Evolutionary conservation across 148 eudicot genomes (phyloP).

Genomic region (Vaccinium corymbosum): DNA sequence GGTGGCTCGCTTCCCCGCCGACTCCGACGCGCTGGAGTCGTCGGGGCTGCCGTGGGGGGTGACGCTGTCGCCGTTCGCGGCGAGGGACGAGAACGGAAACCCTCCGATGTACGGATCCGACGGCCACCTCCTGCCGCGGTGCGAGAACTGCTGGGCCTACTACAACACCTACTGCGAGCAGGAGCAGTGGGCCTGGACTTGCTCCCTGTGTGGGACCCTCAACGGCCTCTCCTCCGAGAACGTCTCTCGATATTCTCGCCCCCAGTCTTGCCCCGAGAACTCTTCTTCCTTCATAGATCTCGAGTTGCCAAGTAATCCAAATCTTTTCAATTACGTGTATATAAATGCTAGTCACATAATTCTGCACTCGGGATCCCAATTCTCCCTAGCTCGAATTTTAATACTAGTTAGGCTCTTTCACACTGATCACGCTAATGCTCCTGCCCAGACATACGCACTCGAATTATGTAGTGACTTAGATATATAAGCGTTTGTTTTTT

Average conservation of each 20-base stretch:
- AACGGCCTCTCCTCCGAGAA: conserved; percentile 61
- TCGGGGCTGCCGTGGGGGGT: conserved; percentile 91
- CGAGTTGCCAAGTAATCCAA: conserved; percentile 58
- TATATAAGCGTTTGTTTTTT: no score
- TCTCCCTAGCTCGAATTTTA: no score
- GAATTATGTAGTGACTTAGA: no score
- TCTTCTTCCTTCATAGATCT: conserved; percentile 84
- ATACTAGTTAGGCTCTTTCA: no score
- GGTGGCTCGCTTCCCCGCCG: conserved; percentile 60
- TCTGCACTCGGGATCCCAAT: no score
- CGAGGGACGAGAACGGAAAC: conserved; percentile 63
- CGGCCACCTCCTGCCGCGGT: conserved; percentile 72
- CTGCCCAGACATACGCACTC: no score
- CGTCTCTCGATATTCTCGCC: conserved; percentile 71
- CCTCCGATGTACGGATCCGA: conserved; percentile 74
- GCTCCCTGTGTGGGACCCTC: conserved; percentile 81
- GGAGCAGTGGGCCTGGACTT: conserved; percentile 92
- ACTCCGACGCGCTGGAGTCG: conserved; percentile 59
- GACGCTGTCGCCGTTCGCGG: conserved; percentile 67
- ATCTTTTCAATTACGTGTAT: background rate
- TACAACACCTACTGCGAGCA: conserved; percentile 84
- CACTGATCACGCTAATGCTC: no score
- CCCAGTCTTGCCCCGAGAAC: conserved; percentile 63
- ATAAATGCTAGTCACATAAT: no score
- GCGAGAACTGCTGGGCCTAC: conserved; percentile 97